These are phyloP conservation scores for Yamadazyma jaroonii DNA, from an alignment of 1,139 yeast genomes.

Conservation along the genomic window DNA sequence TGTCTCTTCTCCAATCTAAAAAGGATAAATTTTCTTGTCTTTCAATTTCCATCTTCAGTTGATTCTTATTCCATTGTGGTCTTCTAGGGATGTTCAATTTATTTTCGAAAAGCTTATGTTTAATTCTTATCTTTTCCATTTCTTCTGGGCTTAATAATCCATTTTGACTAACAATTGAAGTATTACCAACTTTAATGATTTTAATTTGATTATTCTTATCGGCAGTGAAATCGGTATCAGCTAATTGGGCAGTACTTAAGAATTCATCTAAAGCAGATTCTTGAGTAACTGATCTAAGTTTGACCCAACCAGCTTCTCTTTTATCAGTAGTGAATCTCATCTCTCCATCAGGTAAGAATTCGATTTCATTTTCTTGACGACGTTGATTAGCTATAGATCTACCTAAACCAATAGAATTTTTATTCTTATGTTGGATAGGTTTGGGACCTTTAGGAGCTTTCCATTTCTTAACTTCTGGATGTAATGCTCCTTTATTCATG, in stretches of 20 bases:
- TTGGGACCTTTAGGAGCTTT: conserved; percentile 88
- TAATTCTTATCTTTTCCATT: conserved; percentile 55
- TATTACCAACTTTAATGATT: conserved; percentile 73
- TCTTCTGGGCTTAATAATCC: conserved; percentile 66
- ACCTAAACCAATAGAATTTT: conserved; percentile 82
- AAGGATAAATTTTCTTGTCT: conserved; percentile 89
- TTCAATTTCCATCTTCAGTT: conserved; percentile 76
- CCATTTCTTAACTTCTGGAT: conserved; percentile 49
- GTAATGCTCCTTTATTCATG: conserved; percentile 42
- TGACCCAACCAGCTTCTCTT: conserved; percentile 85
- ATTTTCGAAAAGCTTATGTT: conserved; percentile 73
- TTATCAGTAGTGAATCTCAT: conserved; percentile 80
- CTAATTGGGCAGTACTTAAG: conserved; percentile 89
- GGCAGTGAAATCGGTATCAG: conserved; percentile 95
- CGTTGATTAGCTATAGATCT: conserved; percentile 78
- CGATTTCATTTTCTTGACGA: conserved; percentile 63
- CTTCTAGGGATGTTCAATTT: conserved; percentile 92
- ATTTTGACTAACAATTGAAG: conserved; percentile 43
- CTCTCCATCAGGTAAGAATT: conserved; percentile 80
- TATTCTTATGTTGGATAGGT: conserved; percentile 79
- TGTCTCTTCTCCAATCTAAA: conserved; percentile 87
- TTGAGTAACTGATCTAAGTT: conserved; percentile 89
- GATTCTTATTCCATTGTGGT: conserved; percentile 77
- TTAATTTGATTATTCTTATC: conserved; percentile 81
- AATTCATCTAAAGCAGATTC: conserved; percentile 94